Conservation (phyloP, 345 rosid genomes). For the Anastatica hierochuntica region DNA sequence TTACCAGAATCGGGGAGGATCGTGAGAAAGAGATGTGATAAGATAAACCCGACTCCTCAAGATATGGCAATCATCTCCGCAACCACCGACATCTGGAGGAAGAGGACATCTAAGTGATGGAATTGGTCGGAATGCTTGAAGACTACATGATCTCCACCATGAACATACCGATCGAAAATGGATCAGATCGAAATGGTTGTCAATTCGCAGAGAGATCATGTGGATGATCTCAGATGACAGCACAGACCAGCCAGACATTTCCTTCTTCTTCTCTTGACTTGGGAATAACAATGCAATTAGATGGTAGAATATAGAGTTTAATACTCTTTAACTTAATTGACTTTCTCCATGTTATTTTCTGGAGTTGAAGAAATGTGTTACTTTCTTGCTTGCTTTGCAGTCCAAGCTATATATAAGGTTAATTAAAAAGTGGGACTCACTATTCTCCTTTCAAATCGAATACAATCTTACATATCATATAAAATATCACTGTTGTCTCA, state of each 20-base stretch:
- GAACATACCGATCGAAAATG: constrained; percentile 30
- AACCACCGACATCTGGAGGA: background rate
- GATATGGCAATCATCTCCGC: background rate
- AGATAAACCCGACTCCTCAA: constrained; percentile 7
- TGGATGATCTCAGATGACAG: constrained; percentile 19
- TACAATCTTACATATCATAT: no score
- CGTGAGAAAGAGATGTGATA: background rate
- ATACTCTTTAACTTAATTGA: background rate
- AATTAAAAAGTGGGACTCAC: no score
- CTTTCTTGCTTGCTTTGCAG: background rate
- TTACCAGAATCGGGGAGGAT: constrained; percentile 1
- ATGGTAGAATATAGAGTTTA: background rate
- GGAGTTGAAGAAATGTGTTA: background rate
- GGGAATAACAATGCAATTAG: background rate
- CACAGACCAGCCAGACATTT: constrained; percentile 23
- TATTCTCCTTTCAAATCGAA: no score
- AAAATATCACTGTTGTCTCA: no score
- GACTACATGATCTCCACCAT: constrained; percentile 18
- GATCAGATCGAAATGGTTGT: constrained; percentile 14
- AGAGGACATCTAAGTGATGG: background rate
- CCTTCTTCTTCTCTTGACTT: background rate
- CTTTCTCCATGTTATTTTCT: background rate
- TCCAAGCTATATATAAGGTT: background rate
- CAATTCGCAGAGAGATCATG: constrained; percentile 2
- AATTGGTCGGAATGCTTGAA: background rate